A percentile compares a stretch with the other conserved stretches of the same genome.
Evolutionary conservation across 2,329 filamentous ascomycete species (phyloP).

Genomic region (Xylariaceae sp.): DNA sequence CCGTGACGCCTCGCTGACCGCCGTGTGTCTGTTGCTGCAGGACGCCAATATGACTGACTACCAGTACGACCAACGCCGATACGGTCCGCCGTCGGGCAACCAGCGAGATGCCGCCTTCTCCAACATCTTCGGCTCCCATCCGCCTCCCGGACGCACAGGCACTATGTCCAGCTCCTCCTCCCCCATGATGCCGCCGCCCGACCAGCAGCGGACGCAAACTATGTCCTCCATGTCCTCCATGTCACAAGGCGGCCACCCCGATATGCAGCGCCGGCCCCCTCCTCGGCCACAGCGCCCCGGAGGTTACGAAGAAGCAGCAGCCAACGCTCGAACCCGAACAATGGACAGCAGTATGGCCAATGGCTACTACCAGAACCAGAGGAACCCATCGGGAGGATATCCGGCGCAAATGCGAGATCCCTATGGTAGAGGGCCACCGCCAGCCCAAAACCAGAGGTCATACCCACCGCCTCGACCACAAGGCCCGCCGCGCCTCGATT

Average conservation of each 20-base stretch:
- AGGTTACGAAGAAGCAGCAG: conserved; percentile 36
- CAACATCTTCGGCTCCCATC: conserved; percentile 88
- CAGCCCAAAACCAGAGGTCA: conserved; percentile 54
- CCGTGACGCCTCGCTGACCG: conserved; percentile 18
- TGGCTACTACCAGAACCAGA: conserved; percentile 52
- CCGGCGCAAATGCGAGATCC: conserved; percentile 32
- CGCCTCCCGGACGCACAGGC: conserved; percentile 83
- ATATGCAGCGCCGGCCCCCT: conserved; percentile 62
- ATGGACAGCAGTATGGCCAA: conserved; percentile 43
- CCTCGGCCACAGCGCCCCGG: conserved; percentile 39
- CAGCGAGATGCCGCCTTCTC: conserved; percentile 94
- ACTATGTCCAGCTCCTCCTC: conserved; percentile 81
- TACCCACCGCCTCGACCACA: conserved; percentile 61
- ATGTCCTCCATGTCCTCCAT: conserved; percentile 70
- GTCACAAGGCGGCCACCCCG: conserved; percentile 29
- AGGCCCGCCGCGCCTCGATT: conserved; percentile 57
- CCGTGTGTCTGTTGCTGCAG: conserved; percentile 32
- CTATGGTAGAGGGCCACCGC: conserved; percentile 40
- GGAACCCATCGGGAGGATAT: conserved; percentile 48
- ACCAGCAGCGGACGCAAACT: conserved; percentile 65
- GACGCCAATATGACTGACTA: conserved; percentile 56
- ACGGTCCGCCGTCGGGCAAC: conserved; percentile 50
- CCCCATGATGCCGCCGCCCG: conserved; percentile 50
- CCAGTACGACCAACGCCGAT: conserved; percentile 51
- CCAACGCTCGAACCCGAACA: conserved; percentile 38